phyloP scores from a whole-genome alignment of 1,284 basidiomycete genomes.

The Puccinia triticina region DNA sequence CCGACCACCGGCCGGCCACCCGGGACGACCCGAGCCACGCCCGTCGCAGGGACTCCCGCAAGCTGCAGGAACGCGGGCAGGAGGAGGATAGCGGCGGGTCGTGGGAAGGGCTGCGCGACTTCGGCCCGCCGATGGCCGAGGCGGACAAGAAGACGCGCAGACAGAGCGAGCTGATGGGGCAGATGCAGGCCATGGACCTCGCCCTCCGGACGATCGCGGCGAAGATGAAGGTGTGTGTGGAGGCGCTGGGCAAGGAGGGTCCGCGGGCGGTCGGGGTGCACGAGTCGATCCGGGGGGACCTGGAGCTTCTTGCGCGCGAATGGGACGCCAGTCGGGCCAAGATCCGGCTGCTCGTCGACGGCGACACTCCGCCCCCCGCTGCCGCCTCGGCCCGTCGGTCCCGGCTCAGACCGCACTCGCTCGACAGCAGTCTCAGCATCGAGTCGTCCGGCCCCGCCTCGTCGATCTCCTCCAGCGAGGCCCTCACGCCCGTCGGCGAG shows the following conservation, averaged over 20 bases:
- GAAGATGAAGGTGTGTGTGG: slow-evolving; percentile 36
- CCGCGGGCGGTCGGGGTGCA: slow-evolving; percentile 16
- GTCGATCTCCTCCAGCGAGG: slow-evolving; percentile 37
- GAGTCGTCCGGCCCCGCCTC: slow-evolving; percentile 31
- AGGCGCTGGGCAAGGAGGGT: slow-evolving; percentile 10
- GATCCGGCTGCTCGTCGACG: slow-evolving; percentile 18
- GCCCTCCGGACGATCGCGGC: slow-evolving; percentile 28
- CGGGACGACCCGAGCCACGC: too few relatives aligned
- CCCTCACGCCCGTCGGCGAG: slow-evolving; percentile 26
- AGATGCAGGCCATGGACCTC: slow-evolving; percentile 25
- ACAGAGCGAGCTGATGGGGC: slow-evolving; percentile 1
- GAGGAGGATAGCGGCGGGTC: not conserved
- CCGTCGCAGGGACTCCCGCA: too few relatives aligned
- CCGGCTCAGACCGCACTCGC: slow-evolving; percentile 30
- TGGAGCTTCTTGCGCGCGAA: slow-evolving; percentile 33
- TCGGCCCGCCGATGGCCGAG: slow-evolving; percentile 29
- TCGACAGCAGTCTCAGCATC: slow-evolving; percentile 29
- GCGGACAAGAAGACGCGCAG: not conserved
- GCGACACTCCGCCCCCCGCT: not conserved
- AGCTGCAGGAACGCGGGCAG: too few relatives aligned
- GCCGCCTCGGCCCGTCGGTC: not conserved
- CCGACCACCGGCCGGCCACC: too few relatives aligned
- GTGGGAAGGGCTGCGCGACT: not conserved
- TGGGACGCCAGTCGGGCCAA: slow-evolving; percentile 41
- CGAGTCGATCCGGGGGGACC: slow-evolving; percentile 38